Evolutionary conservation across 805 yeast genomes (phyloP).

Genomic region (Candida nitratophila): DNA sequence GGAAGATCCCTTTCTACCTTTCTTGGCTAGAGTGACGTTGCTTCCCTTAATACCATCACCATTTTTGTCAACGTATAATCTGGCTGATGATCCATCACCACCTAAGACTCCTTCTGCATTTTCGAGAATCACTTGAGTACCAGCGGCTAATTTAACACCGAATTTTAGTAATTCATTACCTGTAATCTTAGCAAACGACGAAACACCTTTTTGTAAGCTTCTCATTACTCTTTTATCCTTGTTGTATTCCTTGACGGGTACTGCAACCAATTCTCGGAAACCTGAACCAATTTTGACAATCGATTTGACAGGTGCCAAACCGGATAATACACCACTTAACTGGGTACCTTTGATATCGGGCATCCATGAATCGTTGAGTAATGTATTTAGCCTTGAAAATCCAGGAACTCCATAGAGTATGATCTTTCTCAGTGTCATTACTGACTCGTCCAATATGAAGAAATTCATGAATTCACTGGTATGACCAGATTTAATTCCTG

Average conservation of each 20-base stretch:
- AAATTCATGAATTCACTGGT: conserved; percentile 83
- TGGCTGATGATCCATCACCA: conserved; percentile 54
- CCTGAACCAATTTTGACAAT: conserved; percentile 75
- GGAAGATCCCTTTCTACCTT: background rate
- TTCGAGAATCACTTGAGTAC: conserved; percentile 77
- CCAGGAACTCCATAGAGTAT: conserved; percentile 75
- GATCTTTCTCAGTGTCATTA: conserved; percentile 53
- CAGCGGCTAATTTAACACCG: conserved; percentile 82
- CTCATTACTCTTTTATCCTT: conserved; percentile 65
- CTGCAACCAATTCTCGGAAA: conserved; percentile 60
- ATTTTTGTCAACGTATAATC: conserved; percentile 11
- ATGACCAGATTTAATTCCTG: conserved; percentile 81
- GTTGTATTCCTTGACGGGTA: conserved; percentile 68
- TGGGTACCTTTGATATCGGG: conserved; percentile 85
- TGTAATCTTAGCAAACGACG: conserved; percentile 67
- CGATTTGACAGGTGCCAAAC: conserved; percentile 76
- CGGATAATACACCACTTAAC: conserved; percentile 72
- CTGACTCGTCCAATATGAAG: conserved; percentile 83
- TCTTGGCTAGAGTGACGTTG: background rate
- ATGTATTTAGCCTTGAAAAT: conserved; percentile 46
- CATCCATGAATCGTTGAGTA: conserved; percentile 69
- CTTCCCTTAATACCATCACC: conserved; percentile 4
- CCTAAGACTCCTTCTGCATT: conserved; percentile 74
- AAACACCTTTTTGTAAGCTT: conserved; percentile 70
- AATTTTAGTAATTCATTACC: conserved; percentile 73